A percentile compares a stretch with the other conserved stretches of the same genome.
These are phyloP conservation scores for Eucalyptus sideroxylon DNA, from an alignment of 345 rosid species.

Conservation along the genomic window DNA sequence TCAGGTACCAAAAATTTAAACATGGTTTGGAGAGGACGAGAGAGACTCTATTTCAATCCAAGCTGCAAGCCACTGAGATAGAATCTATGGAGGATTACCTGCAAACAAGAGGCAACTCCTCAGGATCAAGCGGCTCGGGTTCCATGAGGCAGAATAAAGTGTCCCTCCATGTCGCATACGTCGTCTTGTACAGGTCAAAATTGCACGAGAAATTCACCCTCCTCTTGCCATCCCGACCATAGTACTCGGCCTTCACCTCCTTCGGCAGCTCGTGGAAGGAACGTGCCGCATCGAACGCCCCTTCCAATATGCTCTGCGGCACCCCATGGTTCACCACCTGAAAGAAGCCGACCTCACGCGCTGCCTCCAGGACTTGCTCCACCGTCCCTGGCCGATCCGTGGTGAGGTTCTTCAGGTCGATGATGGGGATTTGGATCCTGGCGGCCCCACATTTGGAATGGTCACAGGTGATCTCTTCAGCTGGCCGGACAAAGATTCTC, in stretches of 20 bases:
- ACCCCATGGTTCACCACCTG: slow-evolving; percentile 24
- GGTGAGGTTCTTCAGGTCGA: slow-evolving; percentile 9
- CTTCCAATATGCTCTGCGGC: slow-evolving; percentile 1
- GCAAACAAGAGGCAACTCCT: not conserved
- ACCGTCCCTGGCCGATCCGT: not conserved
- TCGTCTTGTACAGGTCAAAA: not conserved
- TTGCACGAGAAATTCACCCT: not conserved
- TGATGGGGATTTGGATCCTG: slow-evolving; percentile 11
- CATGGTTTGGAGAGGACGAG: not conserved
- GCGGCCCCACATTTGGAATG: not conserved
- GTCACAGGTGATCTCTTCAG: not conserved
- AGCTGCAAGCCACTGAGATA: not conserved
- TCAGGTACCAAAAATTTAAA: not conserved
- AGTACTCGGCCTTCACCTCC: slow-evolving; percentile 2
- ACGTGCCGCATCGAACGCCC: not conserved
- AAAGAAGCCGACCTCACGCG: slow-evolving; percentile 11
- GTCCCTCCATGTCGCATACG: slow-evolving; percentile 27
- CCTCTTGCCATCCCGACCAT: not conserved
- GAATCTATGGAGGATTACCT: not conserved
- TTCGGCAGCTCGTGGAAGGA: slow-evolving; percentile 13
- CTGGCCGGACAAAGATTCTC: not conserved
- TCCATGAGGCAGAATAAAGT: slow-evolving; percentile 10
- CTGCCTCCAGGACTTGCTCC: not conserved
- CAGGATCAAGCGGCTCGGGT: slow-evolving; percentile 16
- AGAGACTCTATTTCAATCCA: not conserved